A percentile compares a stretch with the other conserved stretches of the same genome.
These are phyloP conservation scores for Funneliformis mosseae DNA, from an alignment of 192 early-diverging fungal genomes.

Conservation along the genomic window DNA sequence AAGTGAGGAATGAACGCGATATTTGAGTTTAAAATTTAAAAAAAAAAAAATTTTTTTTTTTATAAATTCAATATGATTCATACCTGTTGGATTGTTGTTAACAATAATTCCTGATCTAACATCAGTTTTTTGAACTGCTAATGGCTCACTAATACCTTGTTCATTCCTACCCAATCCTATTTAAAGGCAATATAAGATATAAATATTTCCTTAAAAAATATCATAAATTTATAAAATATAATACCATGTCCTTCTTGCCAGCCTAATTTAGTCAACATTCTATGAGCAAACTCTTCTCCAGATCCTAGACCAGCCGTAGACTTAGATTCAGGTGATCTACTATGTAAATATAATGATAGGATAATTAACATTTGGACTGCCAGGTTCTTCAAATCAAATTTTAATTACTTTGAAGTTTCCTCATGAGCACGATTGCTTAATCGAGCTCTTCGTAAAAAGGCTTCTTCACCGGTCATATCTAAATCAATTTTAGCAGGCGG, in stretches of 20 bases:
- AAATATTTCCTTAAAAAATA: background rate
- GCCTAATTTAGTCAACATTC: slow-evolving; percentile 45
- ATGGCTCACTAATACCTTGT: slow-evolving; percentile 46
- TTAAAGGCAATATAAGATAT: background rate
- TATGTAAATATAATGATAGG: background rate
- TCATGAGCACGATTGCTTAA: slow-evolving; percentile 43
- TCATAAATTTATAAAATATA: background rate
- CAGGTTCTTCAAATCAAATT: background rate
- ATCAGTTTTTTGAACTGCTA: slow-evolving; percentile 41
- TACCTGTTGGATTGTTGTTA: slow-evolving; percentile 18
- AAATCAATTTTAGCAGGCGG: slow-evolving; percentile 39
- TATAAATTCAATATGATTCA: background rate
- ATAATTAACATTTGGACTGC: slow-evolving; percentile 3
- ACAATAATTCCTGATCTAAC: slow-evolving; percentile 40
- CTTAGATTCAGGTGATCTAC: slow-evolving; percentile 17
- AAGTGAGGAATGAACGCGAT: background rate
- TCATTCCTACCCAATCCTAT: slow-evolving; percentile 40
- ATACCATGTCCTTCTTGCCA: slow-evolving; percentile 51
- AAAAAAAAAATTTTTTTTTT: background rate
- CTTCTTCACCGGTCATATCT: slow-evolving; percentile 69
- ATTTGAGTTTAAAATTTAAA: background rate
- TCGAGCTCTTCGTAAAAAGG: slow-evolving; percentile 60
- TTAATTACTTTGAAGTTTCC: slow-evolving; percentile 20
- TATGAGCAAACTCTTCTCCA: slow-evolving; percentile 36
- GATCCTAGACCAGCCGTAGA: background rate